These are phyloP conservation scores for Drechmeria coniospora DNA, from an alignment of 2,329 filamentous ascomycete genomes.

Conservation along the genomic window DNA sequence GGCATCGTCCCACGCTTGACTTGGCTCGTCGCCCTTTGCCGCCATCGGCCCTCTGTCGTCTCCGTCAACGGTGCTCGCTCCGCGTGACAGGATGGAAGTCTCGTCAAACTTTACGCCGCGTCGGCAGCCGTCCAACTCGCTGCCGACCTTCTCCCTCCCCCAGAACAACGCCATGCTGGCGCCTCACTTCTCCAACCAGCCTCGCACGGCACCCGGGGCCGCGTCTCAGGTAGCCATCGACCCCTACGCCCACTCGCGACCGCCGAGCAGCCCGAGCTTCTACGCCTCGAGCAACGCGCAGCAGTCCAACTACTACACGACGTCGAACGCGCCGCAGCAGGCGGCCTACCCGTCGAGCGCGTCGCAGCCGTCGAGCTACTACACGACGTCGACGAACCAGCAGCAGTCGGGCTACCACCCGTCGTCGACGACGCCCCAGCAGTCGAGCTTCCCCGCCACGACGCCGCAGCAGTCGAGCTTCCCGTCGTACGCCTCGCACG, in stretches of 20 bases:
- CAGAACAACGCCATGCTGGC: constrained; percentile 11
- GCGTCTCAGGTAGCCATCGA: constrained; percentile 47
- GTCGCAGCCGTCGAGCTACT: no score
- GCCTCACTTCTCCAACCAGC: constrained; percentile 21
- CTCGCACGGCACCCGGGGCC: constrained; percentile 32
- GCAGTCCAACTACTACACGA: constrained; percentile 27
- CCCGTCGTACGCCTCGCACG: constrained; percentile 27
- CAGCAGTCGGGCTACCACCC: no score
- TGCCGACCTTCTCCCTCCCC: constrained; percentile 19
- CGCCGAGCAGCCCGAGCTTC: constrained; percentile 44
- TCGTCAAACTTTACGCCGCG: constrained; percentile 18
- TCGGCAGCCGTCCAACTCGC: constrained; percentile 16
- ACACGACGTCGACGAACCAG: no score
- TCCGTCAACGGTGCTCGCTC: no score
- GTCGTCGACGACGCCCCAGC: no score
- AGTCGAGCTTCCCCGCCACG: no score
- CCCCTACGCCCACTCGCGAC: constrained; percentile 32
- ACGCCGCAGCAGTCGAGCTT: constrained; percentile 31
- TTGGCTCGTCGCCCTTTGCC: no score
- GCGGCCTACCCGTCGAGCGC: no score
- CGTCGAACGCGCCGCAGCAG: constrained; percentile 24
- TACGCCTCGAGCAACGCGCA: constrained; percentile 37
- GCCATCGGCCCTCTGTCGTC: no score
- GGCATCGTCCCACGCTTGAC: no score
- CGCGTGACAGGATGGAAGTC: constrained; percentile 15